A percentile compares a stretch with the other conserved stretches of the same genome.
phyloP scores from a whole-genome alignment of 257 asterid genomes.

The Solanum rostratum region DNA sequence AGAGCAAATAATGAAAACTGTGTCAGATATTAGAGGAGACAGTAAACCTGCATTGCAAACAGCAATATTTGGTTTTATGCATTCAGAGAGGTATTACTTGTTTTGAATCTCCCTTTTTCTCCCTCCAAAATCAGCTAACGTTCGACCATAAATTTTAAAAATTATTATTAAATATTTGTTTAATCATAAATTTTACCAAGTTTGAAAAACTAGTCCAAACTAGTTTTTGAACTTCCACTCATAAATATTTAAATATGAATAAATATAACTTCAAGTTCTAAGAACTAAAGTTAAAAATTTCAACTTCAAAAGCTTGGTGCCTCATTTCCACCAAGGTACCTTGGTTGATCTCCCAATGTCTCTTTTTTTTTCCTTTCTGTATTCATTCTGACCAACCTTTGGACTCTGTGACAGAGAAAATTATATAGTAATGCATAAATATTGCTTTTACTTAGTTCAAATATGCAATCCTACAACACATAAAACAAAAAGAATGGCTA shows the following conservation, averaged over 20 bases:
- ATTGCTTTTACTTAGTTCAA: constrained; percentile 7
- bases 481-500: constrained; percentile 46
- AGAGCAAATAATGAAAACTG: constrained; percentile 33
- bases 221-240: no score
- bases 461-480: constrained; percentile 31
- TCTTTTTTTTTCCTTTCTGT: neutral
- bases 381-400: constrained; percentile 28
- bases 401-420: constrained; percentile 19
- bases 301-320: neutral
- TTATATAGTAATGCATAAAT: neutral
- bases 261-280: no score
- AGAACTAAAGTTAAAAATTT: neutral
- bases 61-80: neutral
- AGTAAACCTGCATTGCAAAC: neutral
- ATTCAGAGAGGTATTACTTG: neutral
- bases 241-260: no score
- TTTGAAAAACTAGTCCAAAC: no score
- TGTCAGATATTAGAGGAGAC: constrained; percentile 26
- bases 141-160: neutral
- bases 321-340: constrained; percentile 10
- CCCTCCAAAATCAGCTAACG: neutral
- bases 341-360: constrained; percentile 34
- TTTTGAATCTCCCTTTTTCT: neutral
- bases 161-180: rapidly evolving
- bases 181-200: no score